These are phyloP conservation scores for Phytophthora megakarya DNA, from an alignment of 352 stramenopile genomes.

Conservation along the genomic window DNA sequence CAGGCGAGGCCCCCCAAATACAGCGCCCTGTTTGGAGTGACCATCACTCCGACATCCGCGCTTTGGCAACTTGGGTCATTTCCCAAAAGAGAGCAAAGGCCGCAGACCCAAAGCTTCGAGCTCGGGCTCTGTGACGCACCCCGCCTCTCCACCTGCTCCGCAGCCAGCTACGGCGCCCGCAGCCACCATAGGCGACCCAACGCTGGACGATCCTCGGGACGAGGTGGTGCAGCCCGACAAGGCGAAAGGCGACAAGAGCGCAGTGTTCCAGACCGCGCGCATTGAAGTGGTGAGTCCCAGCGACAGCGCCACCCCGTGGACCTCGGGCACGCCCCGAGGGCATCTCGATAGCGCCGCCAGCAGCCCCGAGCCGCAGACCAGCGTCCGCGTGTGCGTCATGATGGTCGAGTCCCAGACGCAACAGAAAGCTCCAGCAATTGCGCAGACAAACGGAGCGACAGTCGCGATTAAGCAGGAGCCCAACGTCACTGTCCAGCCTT, in stretches of 20 bases:
- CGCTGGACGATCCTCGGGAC: slow-evolving; percentile 39
- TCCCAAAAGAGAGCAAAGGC: slow-evolving; percentile 55
- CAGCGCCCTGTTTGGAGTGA: slow-evolving; percentile 42
- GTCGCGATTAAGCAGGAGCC: slow-evolving; percentile 28
- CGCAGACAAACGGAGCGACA: slow-evolving; percentile 10
- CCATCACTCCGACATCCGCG: slow-evolving; percentile 41
- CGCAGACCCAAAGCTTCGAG: slow-evolving; percentile 17
- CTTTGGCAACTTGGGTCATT: slow-evolving; percentile 44
- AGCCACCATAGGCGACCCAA: slow-evolving; percentile 55
- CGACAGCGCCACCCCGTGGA: slow-evolving; percentile 51
- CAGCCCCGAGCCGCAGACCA: slow-evolving; percentile 24
- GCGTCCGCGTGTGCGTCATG: slow-evolving; percentile 68
- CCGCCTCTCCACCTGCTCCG: slow-evolving; percentile 1
- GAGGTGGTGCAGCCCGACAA: slow-evolving; percentile 43
- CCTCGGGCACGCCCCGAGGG: slow-evolving; percentile 41
- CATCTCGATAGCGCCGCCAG: slow-evolving; percentile 23
- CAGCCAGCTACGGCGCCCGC: slow-evolving; percentile 20
- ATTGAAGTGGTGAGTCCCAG: slow-evolving; percentile 63
- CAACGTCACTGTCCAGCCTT: background rate
- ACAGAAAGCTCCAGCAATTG: slow-evolving; percentile 29
- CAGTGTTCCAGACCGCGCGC: slow-evolving; percentile 43
- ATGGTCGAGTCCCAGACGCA: slow-evolving; percentile 59
- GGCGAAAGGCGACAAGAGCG: slow-evolving; percentile 31
- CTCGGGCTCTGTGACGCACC: slow-evolving; percentile 1
- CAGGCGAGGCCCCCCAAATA: slow-evolving; percentile 47